Evolutionary conservation across 345 rosid genomes (phyloP).

Genomic region (Linum usitatissimum): DNA sequence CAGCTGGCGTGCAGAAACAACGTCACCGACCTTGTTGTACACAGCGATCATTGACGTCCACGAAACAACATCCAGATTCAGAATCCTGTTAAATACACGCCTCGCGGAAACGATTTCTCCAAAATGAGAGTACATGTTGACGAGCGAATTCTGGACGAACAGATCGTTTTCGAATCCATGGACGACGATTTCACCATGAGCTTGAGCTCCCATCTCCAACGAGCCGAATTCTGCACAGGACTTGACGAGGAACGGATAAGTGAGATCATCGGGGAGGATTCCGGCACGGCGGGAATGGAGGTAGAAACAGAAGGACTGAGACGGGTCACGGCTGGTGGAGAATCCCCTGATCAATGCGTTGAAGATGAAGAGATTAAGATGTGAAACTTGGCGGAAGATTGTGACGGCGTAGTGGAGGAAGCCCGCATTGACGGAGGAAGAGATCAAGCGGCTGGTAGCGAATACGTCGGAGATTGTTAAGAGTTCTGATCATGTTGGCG

Average conservation of each 20-base stretch:
- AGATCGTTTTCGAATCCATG: slow-evolving; percentile 44
- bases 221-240: slow-evolving; percentile 37
- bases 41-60: slow-evolving; percentile 67
- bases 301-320: slow-evolving; percentile 34
- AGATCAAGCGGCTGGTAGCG: slow-evolving; percentile 46
- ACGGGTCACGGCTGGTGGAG: slow-evolving; percentile 32
- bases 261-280: slow-evolving; percentile 51
- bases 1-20: slow-evolving; percentile 41
- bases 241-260: slow-evolving; percentile 53
- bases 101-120: slow-evolving; percentile 43
- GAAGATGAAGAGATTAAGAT: slow-evolving; percentile 49
- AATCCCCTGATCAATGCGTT: slow-evolving; percentile 47
- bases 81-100: slow-evolving; percentile 19
- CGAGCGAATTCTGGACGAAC: slow-evolving; percentile 53
- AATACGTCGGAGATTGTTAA: slow-evolving; percentile 42
- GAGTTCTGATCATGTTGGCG: slow-evolving; percentile 54
- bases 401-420: slow-evolving; percentile 31
- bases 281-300: slow-evolving; percentile 25
- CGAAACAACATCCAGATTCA: slow-evolving; percentile 14
- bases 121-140: slow-evolving; percentile 47
- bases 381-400: slow-evolving; percentile 40
- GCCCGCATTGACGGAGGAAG: slow-evolving; percentile 25
- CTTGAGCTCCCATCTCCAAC: slow-evolving; percentile 37
- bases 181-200: slow-evolving; percentile 41
- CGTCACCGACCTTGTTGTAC: slow-evolving; percentile 32